Conservation (phyloP, 495 filamentous ascomycete species). For the Bacidia gigantensis region DNA sequence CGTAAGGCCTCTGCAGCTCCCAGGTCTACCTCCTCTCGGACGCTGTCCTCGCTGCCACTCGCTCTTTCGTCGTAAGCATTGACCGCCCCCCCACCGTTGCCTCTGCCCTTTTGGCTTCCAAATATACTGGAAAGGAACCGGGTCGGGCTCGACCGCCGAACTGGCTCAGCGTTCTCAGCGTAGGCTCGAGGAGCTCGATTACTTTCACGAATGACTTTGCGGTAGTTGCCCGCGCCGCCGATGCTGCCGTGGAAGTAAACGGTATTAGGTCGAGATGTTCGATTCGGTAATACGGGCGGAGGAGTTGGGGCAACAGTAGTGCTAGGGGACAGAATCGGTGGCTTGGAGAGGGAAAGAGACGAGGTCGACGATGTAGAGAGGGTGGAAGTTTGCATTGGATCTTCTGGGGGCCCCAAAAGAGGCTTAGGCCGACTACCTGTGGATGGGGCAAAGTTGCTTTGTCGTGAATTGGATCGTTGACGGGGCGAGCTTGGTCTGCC, state of each 20-base stretch:
- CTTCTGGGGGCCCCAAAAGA: not conserved
- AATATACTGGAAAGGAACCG: constrained; percentile 11
- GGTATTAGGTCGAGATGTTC: constrained; percentile 9
- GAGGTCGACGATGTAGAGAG: constrained; percentile 11
- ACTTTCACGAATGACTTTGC: constrained; percentile 13
- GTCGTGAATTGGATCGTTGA: not conserved
- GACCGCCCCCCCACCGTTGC: not conserved
- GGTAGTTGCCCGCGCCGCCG: constrained; percentile 20
- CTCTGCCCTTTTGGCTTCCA: constrained; percentile 1
- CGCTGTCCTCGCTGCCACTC: not conserved
- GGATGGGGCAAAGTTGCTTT: not conserved
- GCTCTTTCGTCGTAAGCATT: not conserved
- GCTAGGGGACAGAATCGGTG: not conserved
- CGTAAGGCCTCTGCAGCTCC: constrained; percentile 18
- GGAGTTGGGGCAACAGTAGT: constrained; percentile 5
- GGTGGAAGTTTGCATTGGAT: constrained; percentile 3
- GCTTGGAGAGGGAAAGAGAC: constrained; percentile 10
- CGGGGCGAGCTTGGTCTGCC: not conserved
- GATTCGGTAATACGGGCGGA: constrained; percentile 1
- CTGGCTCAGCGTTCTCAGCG: constrained; percentile 7
- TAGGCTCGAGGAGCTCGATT: constrained; percentile 4
- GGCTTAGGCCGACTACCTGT: not conserved
- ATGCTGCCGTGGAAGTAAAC: constrained; percentile 18
- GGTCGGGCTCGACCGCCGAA: constrained; percentile 6
- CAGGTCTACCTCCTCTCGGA: constrained; percentile 4